Base-by-base conservation (phyloP, 129 eudicot species). In the Flaveria trinervia region DNA sequence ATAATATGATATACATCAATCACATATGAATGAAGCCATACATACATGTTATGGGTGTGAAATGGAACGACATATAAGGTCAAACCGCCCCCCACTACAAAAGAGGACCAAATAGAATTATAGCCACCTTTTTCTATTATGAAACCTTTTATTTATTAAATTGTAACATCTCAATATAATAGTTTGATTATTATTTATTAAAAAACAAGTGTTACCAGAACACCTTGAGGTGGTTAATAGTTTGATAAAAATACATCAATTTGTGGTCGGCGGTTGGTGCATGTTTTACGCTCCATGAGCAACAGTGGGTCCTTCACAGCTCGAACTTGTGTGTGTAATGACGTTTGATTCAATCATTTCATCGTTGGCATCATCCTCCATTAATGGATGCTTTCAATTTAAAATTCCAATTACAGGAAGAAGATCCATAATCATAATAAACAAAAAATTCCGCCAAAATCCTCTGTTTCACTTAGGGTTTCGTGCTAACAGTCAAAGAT, bases 271-370 rank as follows among this genome's bases (percentile, higher is more conserved):
- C 71, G 30, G 48, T 65, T 65, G 70, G 70, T 39, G 23, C 48
- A n/a, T 65, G 49, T 33, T 65, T 22, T 65, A 33, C n/a, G 45
- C 48, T 65, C 26, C 14, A 9, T 9, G 26, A 65, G 13, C 2
- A 12, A 44, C 7, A 59, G 82, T 78, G 82, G 77, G 76, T 26
- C 82, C 62, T 30, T 59, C 77, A 78, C 76, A 78, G 82, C 76
- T 78, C 71, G 62, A 78, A 70, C 52, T 13, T 54, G 56, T 43
- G 51, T 57, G 60, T 25, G 46, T 16, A 57, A 61, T 71, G 82
- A 60, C 77, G 72, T 49, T 71, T 48, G 64, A 12, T 5, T 68
- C 70, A 77, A 36, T 17, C 71, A 60, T 70, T 5, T 39, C 51
- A 57, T 79, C 56, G 72, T 65, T 79, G 78, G 13, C 83, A 57